Base-by-base conservation (phyloP, 345 rosid species). In the Moricandia moricandioides region DNA sequence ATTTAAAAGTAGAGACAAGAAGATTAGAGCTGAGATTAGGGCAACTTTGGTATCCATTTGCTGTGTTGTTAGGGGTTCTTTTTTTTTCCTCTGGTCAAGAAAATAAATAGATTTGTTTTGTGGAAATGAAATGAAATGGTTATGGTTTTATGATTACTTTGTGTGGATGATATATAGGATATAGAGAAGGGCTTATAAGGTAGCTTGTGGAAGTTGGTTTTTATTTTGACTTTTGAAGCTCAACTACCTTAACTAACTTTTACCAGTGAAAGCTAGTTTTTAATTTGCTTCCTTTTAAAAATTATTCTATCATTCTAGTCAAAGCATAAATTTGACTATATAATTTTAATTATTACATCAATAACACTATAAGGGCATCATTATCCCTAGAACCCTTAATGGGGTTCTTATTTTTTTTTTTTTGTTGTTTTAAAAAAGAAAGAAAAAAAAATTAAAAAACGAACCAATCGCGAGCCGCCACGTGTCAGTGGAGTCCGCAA, bases 181-280 rank as follows among this genome's bases (percentile, higher is more conserved):
- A 7, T 12, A 30, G 4, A 62, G 39, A 67, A 33, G 67, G 75
- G 31, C 29, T 55, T 26, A 9, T 61, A 29, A 51, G 34, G 73
- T 72, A 31, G 24, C 56, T 70, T 52, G 6, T 2, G 4, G 14
- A 16, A 54, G 43, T 73, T 40, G 52, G 70, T 51, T 7, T 72
- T 40, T 21, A 9, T 40, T 57, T 70, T 77, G 80, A 77, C 71
- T 58, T 65, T 71, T 56, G 35, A 62, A 55, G 58, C 31, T 63
- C 82, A 79, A 74, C 79, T 55, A 74, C 82, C 74, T 73, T 79
- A 79, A 79, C 82, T 74, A 79, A 68, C 62, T 73, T 45, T 51
- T 67, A 73, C 78, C 65, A 17, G 34, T 10, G 61, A 31, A 21
- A 45, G 6, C 64, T 54, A 27, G 57, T 37, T 69, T 69, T 57